These are phyloP conservation scores for Candida tibetensis DNA, from an alignment of 805 yeast species.

Conservation along the genomic window DNA sequence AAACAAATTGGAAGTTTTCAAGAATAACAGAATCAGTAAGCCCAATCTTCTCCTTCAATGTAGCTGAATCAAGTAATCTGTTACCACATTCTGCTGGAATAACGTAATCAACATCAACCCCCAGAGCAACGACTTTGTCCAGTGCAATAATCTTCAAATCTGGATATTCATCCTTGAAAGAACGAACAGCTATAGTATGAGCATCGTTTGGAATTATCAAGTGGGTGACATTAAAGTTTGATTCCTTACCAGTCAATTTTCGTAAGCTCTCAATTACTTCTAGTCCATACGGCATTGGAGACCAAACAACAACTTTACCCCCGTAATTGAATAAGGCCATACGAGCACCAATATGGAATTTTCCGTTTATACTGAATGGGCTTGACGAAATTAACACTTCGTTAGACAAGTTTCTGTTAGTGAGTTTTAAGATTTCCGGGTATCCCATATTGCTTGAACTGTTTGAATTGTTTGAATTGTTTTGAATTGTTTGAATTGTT, in stretches of 20 bases:
- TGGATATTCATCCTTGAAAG: slow-evolving; percentile 13
- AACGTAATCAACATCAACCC: slow-evolving; percentile 4
- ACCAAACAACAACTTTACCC: slow-evolving; percentile 16
- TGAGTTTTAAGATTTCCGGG: slow-evolving; percentile 28
- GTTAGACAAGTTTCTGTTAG: slow-evolving; percentile 25
- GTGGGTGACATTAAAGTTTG: slow-evolving; percentile 9
- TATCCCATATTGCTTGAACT: slow-evolving; percentile 30
- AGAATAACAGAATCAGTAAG: slow-evolving; percentile 8
- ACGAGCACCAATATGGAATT: slow-evolving; percentile 36
- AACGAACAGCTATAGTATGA: slow-evolving; percentile 11
- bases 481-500: too few species aligned
- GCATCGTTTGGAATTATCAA: slow-evolving; percentile 13
- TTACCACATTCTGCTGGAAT: slow-evolving; percentile 6
- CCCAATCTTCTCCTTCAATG: slow-evolving; percentile 7
- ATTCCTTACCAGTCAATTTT: slow-evolving; percentile 8
- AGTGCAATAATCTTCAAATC: slow-evolving; percentile 12
- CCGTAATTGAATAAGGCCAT: slow-evolving; percentile 36
- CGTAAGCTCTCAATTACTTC: slow-evolving; percentile 12
- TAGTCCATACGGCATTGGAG: slow-evolving; percentile 14
- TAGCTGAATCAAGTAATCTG: slow-evolving; percentile 21
- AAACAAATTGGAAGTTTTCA: slow-evolving; percentile 12
- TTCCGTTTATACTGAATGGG: slow-evolving; percentile 29
- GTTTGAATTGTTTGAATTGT: too few species aligned
- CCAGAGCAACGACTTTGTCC: slow-evolving; percentile 4
- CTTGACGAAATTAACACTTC: slow-evolving; percentile 30